Percentiles rank a stretch among this genome's conserved stretches.
Evolutionary conservation across 306 rosid species (phyloP).

Genomic region (Gillenia trifoliata): DNA sequence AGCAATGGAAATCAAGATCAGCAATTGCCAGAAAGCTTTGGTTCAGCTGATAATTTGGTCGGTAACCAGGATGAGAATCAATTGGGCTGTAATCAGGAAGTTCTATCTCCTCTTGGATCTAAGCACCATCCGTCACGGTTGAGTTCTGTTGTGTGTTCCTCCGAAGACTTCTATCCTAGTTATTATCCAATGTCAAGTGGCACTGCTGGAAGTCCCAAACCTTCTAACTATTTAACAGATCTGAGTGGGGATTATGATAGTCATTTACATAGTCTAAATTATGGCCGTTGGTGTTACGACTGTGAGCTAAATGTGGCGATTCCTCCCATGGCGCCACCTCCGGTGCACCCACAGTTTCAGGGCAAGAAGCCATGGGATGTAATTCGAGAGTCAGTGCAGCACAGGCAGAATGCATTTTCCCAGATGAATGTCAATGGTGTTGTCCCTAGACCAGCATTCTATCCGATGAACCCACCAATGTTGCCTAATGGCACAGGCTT

Average conservation of each 20-base stretch:
- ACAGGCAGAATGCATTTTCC: slow-evolving; percentile 25
- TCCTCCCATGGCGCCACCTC: slow-evolving; percentile 23
- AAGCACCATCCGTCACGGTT: slow-evolving; percentile 21
- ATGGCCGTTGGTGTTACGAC: slow-evolving; percentile 26
- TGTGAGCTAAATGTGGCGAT: slow-evolving; percentile 19
- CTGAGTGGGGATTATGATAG: slow-evolving; percentile 40
- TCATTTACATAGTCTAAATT: slow-evolving; percentile 28
- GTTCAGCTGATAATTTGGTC: slow-evolving; percentile 18
- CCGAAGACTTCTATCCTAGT: slow-evolving; percentile 38
- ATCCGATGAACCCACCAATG: slow-evolving; percentile 24
- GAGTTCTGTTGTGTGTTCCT: slow-evolving; percentile 19
- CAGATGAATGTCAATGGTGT: slow-evolving; percentile 30
- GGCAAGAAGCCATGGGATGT: slow-evolving; percentile 38
- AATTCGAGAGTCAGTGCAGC: slow-evolving; percentile 26
- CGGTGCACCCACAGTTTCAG: slow-evolving; percentile 21
- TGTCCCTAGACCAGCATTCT: slow-evolving; percentile 30
- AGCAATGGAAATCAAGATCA: slow-evolving; percentile 15
- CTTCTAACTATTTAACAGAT: slow-evolving; percentile 33
- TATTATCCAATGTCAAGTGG: slow-evolving; percentile 15
- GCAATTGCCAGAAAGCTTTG: slow-evolving; percentile 13
- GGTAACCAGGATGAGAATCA: slow-evolving; percentile 31
- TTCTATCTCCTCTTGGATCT: slow-evolving; percentile 17
- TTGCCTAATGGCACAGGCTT: slow-evolving; percentile 30
- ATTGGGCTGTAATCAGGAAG: slow-evolving; percentile 14
- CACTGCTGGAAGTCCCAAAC: slow-evolving; percentile 24